Evolutionary conservation across 192 early-diverging fungal species (phyloP), one percentile per base, ranked within the genome.

Genomic region (Coemansia sp.): DNA sequence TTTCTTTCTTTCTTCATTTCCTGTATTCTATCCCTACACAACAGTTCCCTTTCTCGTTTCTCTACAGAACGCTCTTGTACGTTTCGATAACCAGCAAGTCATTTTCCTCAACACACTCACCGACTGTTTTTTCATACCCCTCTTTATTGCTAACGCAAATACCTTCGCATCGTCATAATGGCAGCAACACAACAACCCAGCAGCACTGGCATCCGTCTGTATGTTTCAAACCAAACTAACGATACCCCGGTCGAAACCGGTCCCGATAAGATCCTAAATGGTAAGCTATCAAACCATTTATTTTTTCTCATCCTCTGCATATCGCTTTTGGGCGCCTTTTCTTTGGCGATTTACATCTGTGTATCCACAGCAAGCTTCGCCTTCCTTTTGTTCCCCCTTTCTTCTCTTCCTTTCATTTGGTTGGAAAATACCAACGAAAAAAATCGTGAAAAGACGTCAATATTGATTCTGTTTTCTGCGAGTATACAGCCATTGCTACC

Each of bases 181-280:
- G 35, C 58, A 8, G n/a, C 48, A 29, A 48, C 52, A 33, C 33
- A 58, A 10, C 48, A 46, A 58, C 46, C 30, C 26, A 30, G 25
- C 40, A 31, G 58, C 43, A 37, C 56, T 20, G 15, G 21, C 21
- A 53, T 67, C 35, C 66, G 48, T 30, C 16, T 67, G 57, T 28
- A 37, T 59, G 21, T 67, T 46, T 59, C 34, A 30, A 25, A 55
- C 18, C 57, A 53, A 33, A 16, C 26, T 6, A 57, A 56, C 33
- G 34, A 42, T 13, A n/a, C 58, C 5, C 9, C 58, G 30, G 66
- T 31, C 20, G 48, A 48, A 13, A 31, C 58, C 5, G 66, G 66
- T 7, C 66, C 66, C 5, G 66, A 67, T 28, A 67, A 56, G 43
- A 43, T 67, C 43, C 39, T 67, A 23, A 60, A 33, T 30, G 66